A percentile compares a stretch with the other conserved stretches of the same genome.
Evolutionary conservation across 192 early-diverging fungal genomes (phyloP).

Genomic region (Diversispora epigaea): DNA sequence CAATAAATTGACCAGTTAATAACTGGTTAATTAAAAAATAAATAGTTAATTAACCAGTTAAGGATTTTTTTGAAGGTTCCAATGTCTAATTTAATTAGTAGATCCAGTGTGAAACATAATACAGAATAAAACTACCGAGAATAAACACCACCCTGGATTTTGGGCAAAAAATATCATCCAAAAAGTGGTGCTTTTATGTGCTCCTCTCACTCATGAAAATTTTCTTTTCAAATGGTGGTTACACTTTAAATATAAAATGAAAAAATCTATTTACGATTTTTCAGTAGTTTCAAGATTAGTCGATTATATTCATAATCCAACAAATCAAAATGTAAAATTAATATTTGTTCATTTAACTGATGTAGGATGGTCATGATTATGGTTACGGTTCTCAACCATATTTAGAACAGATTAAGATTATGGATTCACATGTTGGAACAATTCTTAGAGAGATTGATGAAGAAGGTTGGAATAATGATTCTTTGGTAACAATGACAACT

Average conservation of each 20-base stretch:
- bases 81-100: too few relatives aligned
- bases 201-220: background rate
- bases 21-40: too few relatives aligned
- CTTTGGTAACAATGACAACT: constrained; percentile 4
- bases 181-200: too few relatives aligned
- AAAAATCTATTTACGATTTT: background rate
- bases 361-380: constrained; percentile 18
- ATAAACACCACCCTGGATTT: too few relatives aligned
- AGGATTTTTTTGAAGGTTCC: too few relatives aligned
- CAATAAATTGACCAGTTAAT: too few relatives aligned
- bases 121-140: too few relatives aligned
- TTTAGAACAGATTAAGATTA: background rate
- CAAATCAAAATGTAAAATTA: constrained; percentile 12
- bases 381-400: constrained; percentile 15
- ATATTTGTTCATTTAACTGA: constrained; percentile 26
- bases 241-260: background rate
- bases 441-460: constrained; percentile 13
- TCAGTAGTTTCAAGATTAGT: background rate
- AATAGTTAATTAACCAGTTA: too few relatives aligned
- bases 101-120: too few relatives aligned
- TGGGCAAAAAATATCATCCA: too few relatives aligned
- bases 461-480: constrained; percentile 2
- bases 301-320: background rate
- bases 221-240: background rate
- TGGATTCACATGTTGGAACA: background rate